phyloP scores from a whole-genome alignment of 768 basidiomycete genomes.

The Suillus fuscotomentosus region DNA sequence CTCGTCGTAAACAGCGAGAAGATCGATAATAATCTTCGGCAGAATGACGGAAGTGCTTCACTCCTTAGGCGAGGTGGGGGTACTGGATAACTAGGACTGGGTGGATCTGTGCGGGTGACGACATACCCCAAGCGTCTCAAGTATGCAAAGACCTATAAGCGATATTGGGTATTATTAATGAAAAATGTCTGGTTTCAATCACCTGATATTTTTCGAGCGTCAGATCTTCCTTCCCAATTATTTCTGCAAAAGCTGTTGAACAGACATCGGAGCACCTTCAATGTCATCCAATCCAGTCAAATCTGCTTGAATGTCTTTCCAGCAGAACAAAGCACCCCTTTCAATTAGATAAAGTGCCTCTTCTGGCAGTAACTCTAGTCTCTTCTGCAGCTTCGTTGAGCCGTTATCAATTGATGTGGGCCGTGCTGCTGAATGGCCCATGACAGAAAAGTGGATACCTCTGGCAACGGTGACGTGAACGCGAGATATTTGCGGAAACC shows the following conservation, averaged over 20 bases:
- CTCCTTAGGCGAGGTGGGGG: constrained; percentile 37
- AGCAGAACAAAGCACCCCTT: constrained; percentile 84
- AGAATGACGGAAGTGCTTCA: constrained; percentile 2
- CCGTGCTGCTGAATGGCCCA: constrained; percentile 79
- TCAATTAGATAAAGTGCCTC: constrained; percentile 94
- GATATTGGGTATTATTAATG: background rate
- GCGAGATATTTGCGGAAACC: constrained; percentile 65
- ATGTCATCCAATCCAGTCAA: constrained; percentile 35
- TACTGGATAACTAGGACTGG: constrained; percentile 49
- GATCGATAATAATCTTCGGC: constrained; percentile 8
- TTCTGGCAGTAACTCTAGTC: constrained; percentile 88
- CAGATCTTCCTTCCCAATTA: constrained; percentile 77
- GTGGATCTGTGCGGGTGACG: constrained; percentile 72
- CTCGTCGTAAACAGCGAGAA: constrained; percentile 14
- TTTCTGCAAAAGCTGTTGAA: constrained; percentile 87
- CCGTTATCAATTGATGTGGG: constrained; percentile 31
- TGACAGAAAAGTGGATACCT: constrained; percentile 78
- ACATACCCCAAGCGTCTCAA: constrained; percentile 90
- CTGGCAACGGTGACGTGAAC: constrained; percentile 69
- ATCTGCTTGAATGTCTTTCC: constrained; percentile 47
- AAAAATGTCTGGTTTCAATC: constrained; percentile 14
- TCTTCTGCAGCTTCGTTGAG: constrained; percentile 51
- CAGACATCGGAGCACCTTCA: constrained; percentile 77
- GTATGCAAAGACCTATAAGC: constrained; percentile 81
- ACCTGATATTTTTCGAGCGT: constrained; percentile 91